phyloP scores from a whole-genome alignment of 352 stramenopile species.

The Globisporangium viniferum region DNA sequence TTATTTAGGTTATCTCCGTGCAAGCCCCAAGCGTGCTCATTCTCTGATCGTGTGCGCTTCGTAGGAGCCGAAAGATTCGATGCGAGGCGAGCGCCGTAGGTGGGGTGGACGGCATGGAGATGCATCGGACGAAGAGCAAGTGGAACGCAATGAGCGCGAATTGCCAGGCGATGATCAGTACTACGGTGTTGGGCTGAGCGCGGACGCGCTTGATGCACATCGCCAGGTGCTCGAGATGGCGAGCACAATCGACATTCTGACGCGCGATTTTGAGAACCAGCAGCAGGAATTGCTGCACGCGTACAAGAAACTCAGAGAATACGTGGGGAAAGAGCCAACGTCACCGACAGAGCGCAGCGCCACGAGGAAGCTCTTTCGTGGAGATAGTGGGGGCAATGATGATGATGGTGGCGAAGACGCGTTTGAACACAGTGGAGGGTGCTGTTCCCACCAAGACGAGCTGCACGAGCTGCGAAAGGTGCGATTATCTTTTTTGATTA shows the following conservation, averaged over 20 bases:
- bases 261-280: constrained; percentile 51
- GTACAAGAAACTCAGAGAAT: constrained; percentile 57
- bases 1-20: neutral
- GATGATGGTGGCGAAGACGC: neutral
- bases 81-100: neutral
- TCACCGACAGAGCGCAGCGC: neutral
- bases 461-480: constrained; percentile 36
- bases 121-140: neutral
- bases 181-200: constrained; percentile 9
- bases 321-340: constrained; percentile 4
- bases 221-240: constrained; percentile 65
- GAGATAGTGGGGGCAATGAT: neutral
- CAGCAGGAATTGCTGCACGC: constrained; percentile 48
- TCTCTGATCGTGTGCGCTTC: neutral
- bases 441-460: constrained; percentile 30
- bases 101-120: neutral
- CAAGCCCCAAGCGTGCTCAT: neutral
- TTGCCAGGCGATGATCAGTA: neutral
- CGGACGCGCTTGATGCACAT: constrained; percentile 42
- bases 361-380: neutral
- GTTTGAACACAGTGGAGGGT: neutral
- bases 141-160: neutral
- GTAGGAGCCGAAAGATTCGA: neutral
- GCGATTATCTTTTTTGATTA: neutral
- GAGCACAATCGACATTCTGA: constrained; percentile 57